These are phyloP conservation scores for Quercus phellos DNA, from an alignment of 331 rosid genomes.

Conservation along the genomic window DNA sequence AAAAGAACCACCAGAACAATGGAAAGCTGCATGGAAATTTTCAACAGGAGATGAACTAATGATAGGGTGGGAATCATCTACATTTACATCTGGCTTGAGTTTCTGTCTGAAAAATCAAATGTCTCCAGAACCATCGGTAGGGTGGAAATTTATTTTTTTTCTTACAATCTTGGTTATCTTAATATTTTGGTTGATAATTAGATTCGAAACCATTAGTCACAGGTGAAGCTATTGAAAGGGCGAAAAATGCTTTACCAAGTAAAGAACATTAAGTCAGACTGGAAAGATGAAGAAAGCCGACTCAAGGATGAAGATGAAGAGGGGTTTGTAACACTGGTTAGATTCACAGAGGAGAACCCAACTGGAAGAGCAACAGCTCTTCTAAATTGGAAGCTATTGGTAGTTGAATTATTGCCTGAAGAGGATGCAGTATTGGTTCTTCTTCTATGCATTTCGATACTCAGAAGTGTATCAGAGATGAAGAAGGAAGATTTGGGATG, in stretches of 20 bases:
- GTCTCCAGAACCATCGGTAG: conserved; percentile 60
- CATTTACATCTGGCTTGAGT: conserved; percentile 46
- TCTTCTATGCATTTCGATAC: conserved; percentile 68
- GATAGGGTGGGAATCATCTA: conserved; percentile 54
- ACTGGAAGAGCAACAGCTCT: conserved; percentile 77
- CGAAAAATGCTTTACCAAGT: conserved; percentile 61
- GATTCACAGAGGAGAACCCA: conserved; percentile 66
- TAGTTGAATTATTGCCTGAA: conserved; percentile 71
- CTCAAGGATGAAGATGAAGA: conserved; percentile 35
- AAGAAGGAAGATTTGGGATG: conserved; percentile 66
- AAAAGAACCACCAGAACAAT: conserved; percentile 60
- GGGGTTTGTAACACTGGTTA: conserved; percentile 64
- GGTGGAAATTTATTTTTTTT: neutral
- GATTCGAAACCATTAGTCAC: conserved; percentile 20
- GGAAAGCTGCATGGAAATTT: conserved; percentile 67
- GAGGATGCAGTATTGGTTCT: conserved; percentile 78
- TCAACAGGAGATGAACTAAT: conserved; percentile 76
- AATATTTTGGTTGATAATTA: conserved; percentile 8
- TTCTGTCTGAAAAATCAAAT: conserved; percentile 46
- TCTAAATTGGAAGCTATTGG: conserved; percentile 73
- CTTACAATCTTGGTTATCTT: neutral
- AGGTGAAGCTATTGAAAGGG: conserved; percentile 80
- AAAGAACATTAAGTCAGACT: conserved; percentile 23
- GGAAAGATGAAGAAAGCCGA: conserved; percentile 18
- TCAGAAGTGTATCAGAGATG: conserved; percentile 72